Evolutionary conservation across 176 grass and related monocot genomes (phyloP).

Genomic region (Phragmites australis): DNA sequence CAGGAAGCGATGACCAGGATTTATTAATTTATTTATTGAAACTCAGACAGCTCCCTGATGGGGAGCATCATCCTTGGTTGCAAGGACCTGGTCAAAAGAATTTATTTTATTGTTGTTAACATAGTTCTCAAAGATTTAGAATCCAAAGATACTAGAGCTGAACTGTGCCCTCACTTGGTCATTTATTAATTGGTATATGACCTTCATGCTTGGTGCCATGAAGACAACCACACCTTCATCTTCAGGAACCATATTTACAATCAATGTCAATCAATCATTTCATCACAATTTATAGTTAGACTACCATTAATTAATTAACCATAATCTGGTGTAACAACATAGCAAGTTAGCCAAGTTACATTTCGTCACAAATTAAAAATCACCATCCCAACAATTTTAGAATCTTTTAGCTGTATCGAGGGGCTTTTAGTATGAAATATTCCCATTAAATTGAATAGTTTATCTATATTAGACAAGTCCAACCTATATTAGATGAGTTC

Average conservation of each 20-base stretch:
- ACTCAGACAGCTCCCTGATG: neutral
- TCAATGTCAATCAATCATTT: neutral
- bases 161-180: neutral
- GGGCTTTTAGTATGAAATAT: slow-evolving; percentile 20
- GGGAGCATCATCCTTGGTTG: neutral
- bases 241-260: neutral
- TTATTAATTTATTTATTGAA: neutral
- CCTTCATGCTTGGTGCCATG: neutral
- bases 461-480: slow-evolving; percentile 17
- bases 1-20: neutral
- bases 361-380: slow-evolving; percentile 1
- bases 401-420: neutral
- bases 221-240: neutral
- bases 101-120: neutral
- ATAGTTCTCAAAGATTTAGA: slow-evolving; percentile 7
- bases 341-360: slow-evolving; percentile 15
- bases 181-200: slow-evolving; percentile 15
- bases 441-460: slow-evolving; percentile 9
- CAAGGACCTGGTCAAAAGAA: neutral
- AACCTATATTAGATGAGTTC: slow-evolving; percentile 24
- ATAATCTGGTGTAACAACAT: neutral
- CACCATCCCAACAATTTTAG: slow-evolving; percentile 23
- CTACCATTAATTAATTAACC: neutral
- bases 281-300: neutral
- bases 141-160: neutral